A percentile compares a stretch with the other conserved stretches of the same genome.
phyloP scores from a whole-genome alignment of 257 asterid species.

The Handroanthus guayacan region DNA sequence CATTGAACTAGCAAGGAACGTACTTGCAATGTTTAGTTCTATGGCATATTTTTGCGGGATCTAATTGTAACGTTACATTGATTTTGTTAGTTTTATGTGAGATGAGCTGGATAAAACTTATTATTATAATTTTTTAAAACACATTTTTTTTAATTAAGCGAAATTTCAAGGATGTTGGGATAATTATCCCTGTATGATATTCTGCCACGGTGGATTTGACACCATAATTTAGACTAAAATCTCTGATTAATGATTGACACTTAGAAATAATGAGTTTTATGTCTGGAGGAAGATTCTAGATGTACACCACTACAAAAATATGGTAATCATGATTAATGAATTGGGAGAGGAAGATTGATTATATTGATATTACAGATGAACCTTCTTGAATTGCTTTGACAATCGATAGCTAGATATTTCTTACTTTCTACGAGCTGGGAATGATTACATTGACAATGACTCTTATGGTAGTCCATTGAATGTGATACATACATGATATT shows the following conservation, averaged over 20 bases:
- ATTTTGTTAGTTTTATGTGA: no score
- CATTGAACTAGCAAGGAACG: no score
- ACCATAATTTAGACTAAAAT: not conserved
- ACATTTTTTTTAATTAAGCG: no score
- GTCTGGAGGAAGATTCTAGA: not conserved
- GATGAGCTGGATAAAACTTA: no score
- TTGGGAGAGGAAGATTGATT: constrained; percentile 20
- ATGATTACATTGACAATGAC: constrained; percentile 23
- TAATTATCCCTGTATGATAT: no score
- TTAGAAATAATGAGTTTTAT: not conserved
- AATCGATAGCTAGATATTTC: not conserved
- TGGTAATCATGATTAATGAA: not conserved
- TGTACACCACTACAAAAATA: not conserved
- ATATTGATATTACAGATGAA: constrained; percentile 6
- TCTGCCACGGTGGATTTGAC: not conserved
- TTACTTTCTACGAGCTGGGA: not conserved
- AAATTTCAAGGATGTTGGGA: no score
- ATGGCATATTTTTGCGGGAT: no score
- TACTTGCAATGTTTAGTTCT: no score
- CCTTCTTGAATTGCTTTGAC: not conserved
- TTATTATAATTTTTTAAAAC: no score
- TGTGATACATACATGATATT: not conserved
- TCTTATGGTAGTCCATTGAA: not conserved
- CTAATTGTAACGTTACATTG: no score
- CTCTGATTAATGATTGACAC: not conserved